phyloP scores from a whole-genome alignment of 441 rosid genomes.

The Theobroma grandiflorum region DNA sequence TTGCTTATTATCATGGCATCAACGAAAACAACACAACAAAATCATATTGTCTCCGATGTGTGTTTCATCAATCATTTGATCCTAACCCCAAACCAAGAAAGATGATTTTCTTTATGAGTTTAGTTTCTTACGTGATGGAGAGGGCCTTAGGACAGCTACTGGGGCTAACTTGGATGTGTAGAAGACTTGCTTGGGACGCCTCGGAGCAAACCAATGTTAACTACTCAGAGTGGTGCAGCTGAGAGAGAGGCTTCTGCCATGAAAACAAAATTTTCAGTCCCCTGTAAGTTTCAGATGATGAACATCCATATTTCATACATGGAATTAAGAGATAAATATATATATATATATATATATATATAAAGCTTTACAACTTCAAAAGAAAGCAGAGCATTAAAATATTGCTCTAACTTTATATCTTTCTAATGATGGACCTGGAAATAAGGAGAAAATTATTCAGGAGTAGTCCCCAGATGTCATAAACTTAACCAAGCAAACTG shows the following conservation, averaged over 20 bases:
- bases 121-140: neutral
- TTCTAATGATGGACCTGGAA: neutral
- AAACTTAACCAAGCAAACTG: neutral
- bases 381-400: neutral
- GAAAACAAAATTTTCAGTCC: neutral
- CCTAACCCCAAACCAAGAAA: neutral
- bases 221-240: neutral
- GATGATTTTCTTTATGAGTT: neutral
- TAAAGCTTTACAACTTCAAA: neutral
- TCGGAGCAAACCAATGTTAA: neutral
- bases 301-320: neutral
- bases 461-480: constrained; percentile 9
- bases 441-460: neutral
- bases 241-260: neutral
- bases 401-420: neutral
- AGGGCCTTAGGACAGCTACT: neutral
- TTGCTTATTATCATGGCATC: neutral
- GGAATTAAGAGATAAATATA: too few relatives aligned
- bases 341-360: too few relatives aligned
- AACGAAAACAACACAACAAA: neutral
- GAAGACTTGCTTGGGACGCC: constrained; percentile 8
- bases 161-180: neutral
- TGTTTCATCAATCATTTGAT: neutral
- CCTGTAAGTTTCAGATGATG: neutral
- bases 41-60: neutral